Base-by-base conservation (phyloP, 129 eudicot genomes). In the Flaveria ramosissima region DNA sequence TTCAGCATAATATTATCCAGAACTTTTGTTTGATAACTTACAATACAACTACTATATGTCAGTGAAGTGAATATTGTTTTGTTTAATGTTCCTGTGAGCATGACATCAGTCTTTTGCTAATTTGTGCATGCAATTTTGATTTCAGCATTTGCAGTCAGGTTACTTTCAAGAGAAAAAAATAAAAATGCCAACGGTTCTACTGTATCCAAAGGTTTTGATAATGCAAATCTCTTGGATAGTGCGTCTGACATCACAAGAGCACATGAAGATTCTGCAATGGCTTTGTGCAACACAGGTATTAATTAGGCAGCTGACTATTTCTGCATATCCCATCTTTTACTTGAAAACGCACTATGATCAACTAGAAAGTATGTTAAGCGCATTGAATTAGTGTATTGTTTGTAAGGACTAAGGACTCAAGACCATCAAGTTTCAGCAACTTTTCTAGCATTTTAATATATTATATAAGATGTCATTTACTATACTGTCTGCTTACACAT, bases 111-210 rank as follows among this genome's bases (percentile, higher is more conserved):
- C 14, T 39, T 36, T 66, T 56, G 82, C 70, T 42, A 66, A 65
- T 78, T 36, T 57, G 0, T 71, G 52, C 39, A 45, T 77, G 9
- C 56, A 26, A 41, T 62, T 80, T 47, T 53, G 9, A 60, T 84
- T 81, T 65, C 91, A 93, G 97, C 97, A 24, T 89, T 93, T 75
- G 89, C 86, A 26, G 81, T 78, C 16, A 83, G 80, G 79, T 64
- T 87, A 48, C 72, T 85, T 72, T 73, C 86, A 50, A 81, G 83
- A 75, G 87, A 81, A 63, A 83, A 85, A 19, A 57, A 67, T 20
- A 92, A 71, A 77, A 84, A 78, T 77, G 74, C 88, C 17, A 77
- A 72, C n/a, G 69, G 66, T 75, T 80, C 89, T 55, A 83, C 89
- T 9, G 59, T 86, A 65, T 74, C 85, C 20, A 84, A 86, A 66